These are phyloP conservation scores for Pyrenophora seminiperda DNA, from an alignment of 2,329 filamentous ascomycete species.

Conservation along the genomic window DNA sequence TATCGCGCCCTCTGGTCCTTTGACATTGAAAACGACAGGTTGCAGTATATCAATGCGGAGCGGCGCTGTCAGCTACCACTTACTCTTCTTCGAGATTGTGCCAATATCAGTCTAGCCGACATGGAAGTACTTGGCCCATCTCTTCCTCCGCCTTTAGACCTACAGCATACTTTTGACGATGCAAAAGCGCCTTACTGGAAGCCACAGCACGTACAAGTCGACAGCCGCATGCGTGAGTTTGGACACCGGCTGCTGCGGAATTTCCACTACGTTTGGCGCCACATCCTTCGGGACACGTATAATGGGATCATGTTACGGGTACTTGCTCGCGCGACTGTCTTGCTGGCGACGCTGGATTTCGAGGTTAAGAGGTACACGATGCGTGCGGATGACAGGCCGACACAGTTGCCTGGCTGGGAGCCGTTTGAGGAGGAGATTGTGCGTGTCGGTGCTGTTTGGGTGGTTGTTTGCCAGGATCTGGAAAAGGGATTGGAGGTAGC, in stretches of 20 bases:
- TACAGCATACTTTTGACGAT: neutral
- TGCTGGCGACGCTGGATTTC: slow-evolving; percentile 1
- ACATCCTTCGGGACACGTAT: slow-evolving; percentile 2
- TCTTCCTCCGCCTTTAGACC: neutral
- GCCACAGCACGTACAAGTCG: neutral
- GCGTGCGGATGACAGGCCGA: neutral
- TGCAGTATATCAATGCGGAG: neutral
- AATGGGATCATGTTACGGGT: neutral
- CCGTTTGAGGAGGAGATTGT: neutral
- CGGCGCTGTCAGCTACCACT: neutral
- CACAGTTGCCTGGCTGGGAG: slow-evolving; percentile 1
- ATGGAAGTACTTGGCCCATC: neutral
- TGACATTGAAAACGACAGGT: neutral
- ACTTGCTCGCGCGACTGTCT: slow-evolving; percentile 1
- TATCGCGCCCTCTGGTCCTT: slow-evolving; percentile 5
- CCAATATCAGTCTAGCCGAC: neutral
- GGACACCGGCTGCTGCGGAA: neutral
- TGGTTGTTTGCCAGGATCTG: neutral
- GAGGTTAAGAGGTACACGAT: neutral
- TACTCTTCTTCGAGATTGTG: neutral
- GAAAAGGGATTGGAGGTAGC: neutral
- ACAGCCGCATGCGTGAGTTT: slow-evolving; percentile 2
- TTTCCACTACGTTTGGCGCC: slow-evolving; percentile 1
- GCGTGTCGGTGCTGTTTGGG: neutral
- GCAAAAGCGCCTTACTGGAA: neutral